Evolutionary conservation across 75 land plant genomes (phyloP).

Genomic region (Gnetum montanum): DNA sequence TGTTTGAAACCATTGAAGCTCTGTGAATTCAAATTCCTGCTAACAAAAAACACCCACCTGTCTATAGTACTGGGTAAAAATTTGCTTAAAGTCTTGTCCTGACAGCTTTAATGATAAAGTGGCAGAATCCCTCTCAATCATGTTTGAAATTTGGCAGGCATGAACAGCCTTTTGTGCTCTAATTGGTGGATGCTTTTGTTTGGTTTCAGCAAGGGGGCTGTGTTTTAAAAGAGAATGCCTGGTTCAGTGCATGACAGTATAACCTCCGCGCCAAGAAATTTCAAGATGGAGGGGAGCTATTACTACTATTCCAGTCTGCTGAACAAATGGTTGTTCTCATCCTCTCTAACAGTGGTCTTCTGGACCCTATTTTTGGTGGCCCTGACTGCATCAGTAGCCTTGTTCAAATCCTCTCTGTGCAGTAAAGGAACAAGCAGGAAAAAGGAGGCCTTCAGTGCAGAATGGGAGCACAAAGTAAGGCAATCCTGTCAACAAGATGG

Average conservation of each 20-base stretch:
- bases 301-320: constrained; percentile 33
- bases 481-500: constrained; percentile 26
- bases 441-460: constrained; percentile 23
- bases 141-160: too few species aligned
- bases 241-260: constrained; percentile 11
- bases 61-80: too few species aligned
- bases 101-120: too few species aligned
- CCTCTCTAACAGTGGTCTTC: constrained; percentile 30
- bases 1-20: too few species aligned
- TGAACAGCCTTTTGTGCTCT: too few species aligned
- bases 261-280: constrained; percentile 73
- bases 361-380: constrained; percentile 33
- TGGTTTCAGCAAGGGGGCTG: too few species aligned
- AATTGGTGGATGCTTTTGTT: too few species aligned
- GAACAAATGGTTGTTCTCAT: constrained; percentile 55
- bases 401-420: constrained; percentile 38
- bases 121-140: too few species aligned
- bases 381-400: constrained; percentile 41
- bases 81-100: too few species aligned
- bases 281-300: constrained; percentile 38
- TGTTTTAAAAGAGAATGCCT: too few species aligned
- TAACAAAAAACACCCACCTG: too few species aligned
- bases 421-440: constrained; percentile 17
- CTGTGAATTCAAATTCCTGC: too few species aligned
- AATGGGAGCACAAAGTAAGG: constrained; percentile 46